phyloP scores from a whole-genome alignment of 129 eudicot species.

The Cynara cardunculus region DNA sequence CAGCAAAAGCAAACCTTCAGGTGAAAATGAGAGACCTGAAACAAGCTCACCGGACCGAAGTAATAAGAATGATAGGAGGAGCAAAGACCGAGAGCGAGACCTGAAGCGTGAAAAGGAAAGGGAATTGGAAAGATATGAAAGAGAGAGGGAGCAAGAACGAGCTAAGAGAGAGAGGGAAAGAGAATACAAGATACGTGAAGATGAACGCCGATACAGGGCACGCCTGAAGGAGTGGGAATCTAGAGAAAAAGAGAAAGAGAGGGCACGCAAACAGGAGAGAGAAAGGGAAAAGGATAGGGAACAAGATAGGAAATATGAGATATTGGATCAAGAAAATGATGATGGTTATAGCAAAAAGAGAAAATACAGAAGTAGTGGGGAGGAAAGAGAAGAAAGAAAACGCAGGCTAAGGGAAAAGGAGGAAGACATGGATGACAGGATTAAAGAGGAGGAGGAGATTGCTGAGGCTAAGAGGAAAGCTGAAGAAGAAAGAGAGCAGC shows the following conservation, averaged over 20 bases:
- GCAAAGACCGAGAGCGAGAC: constrained; percentile 75
- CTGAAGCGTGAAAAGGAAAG: constrained; percentile 80
- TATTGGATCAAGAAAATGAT: constrained; percentile 78
- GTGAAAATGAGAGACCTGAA: constrained; percentile 59
- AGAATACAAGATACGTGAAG: constrained; percentile 76
- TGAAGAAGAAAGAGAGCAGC: constrained; percentile 56
- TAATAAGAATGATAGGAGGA: constrained; percentile 50
- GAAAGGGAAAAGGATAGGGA: constrained; percentile 90
- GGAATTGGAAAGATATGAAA: constrained; percentile 86
- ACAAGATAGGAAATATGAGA: constrained; percentile 70
- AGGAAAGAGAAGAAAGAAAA: constrained; percentile 80
- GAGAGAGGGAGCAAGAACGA: constrained; percentile 95
- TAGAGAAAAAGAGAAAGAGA: constrained; percentile 80
- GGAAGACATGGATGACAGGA: constrained; percentile 77
- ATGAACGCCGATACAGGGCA: constrained; percentile 66
- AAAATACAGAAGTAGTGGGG: constrained; percentile 73
- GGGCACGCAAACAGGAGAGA: constrained; percentile 65
- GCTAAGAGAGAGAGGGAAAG: constrained; percentile 94
- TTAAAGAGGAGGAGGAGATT: constrained; percentile 85
- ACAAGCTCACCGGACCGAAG: constrained; percentile 80
- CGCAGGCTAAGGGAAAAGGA: constrained; percentile 84
- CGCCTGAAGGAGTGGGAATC: constrained; percentile 93
- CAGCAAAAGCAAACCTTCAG: constrained; percentile 54
- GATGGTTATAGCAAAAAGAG: constrained; percentile 75
- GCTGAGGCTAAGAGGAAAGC: constrained; percentile 74